Percentiles rank a stretch among this genome's conserved stretches.
phyloP scores from a whole-genome alignment of 179 eudicot species.

The Carnegiea gigantea region DNA sequence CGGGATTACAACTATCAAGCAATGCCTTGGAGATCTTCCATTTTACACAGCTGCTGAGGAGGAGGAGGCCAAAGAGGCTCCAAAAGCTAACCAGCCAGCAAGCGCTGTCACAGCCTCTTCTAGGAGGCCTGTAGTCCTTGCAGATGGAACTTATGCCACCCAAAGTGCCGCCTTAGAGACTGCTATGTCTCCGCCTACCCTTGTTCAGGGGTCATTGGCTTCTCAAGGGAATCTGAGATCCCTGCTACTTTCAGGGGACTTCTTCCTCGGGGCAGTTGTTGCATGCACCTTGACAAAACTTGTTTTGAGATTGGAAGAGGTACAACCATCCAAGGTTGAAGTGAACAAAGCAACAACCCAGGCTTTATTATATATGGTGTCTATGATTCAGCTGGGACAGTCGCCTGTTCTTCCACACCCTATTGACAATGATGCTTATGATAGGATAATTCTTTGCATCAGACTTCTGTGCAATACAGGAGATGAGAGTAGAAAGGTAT shows the following conservation, averaged over 20 bases:
- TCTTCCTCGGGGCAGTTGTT: slow-evolving; percentile 76
- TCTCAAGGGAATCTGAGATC: slow-evolving; percentile 67
- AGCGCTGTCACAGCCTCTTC: slow-evolving; percentile 59
- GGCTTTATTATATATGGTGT: slow-evolving; percentile 60
- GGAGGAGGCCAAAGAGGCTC: slow-evolving; percentile 55
- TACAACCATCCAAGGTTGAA: slow-evolving; percentile 64
- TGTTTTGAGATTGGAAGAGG: slow-evolving; percentile 73
- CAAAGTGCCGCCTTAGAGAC: slow-evolving; percentile 83
- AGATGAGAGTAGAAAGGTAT: slow-evolving; percentile 66
- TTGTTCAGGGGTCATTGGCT: slow-evolving; percentile 58
- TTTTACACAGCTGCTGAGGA: slow-evolving; percentile 64
- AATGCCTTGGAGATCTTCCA: slow-evolving; percentile 81
- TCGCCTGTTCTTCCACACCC: slow-evolving; percentile 72
- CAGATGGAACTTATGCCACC: slow-evolving; percentile 83
- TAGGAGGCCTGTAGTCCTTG: slow-evolving; percentile 76
- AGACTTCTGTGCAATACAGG: slow-evolving; percentile 78
- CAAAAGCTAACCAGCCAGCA: slow-evolving; percentile 45
- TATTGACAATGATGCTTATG: slow-evolving; percentile 68
- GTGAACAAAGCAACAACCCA: slow-evolving; percentile 60
- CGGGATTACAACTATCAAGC: slow-evolving; percentile 65
- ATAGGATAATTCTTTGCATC: slow-evolving; percentile 72
- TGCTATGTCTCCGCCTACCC: slow-evolving; percentile 62
- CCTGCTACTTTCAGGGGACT: slow-evolving; percentile 61
- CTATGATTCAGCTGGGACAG: slow-evolving; percentile 71
- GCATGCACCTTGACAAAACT: slow-evolving; percentile 71